Evolutionary conservation across 148 eudicot genomes (phyloP).

Genomic region (Spergularia bocconei): DNA sequence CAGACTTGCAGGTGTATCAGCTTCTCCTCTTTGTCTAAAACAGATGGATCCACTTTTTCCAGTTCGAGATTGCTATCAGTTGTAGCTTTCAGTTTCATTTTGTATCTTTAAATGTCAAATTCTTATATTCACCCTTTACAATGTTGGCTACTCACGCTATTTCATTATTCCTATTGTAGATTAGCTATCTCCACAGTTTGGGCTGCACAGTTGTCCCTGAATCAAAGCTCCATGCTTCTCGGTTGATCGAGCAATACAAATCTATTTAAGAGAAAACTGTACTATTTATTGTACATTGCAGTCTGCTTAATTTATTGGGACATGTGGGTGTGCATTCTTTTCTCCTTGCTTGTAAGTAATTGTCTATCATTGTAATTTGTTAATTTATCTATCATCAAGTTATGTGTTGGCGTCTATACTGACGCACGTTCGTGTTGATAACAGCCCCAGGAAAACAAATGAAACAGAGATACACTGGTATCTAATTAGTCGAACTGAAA

Average conservation of each 20-base stretch:
- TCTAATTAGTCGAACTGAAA: too few relatives aligned
- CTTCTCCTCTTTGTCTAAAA: background rate
- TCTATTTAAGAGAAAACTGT: conserved; percentile 35
- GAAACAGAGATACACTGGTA: too few relatives aligned
- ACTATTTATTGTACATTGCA: background rate
- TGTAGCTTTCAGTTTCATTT: too few relatives aligned
- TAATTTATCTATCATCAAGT: too few relatives aligned
- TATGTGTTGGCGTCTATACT: too few relatives aligned
- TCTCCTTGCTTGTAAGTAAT: too few relatives aligned
- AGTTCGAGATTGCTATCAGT: background rate
- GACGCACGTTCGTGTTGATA: too few relatives aligned
- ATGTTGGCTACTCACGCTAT: background rate
- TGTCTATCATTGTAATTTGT: too few relatives aligned
- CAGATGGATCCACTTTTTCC: too few relatives aligned
- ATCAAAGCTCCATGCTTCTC: conserved; percentile 86
- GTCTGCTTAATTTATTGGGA: too few relatives aligned
- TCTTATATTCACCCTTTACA: background rate
- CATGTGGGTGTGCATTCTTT: too few relatives aligned
- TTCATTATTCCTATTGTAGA: conserved; percentile 33
- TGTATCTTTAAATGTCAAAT: background rate
- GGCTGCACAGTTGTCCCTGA: conserved; percentile 81
- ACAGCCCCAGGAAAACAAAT: too few relatives aligned
- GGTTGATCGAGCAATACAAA: conserved; percentile 75
- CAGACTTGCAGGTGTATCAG: background rate
- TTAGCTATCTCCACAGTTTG: conserved; percentile 63